These are phyloP conservation scores for Ascochyta lentis DNA, from an alignment of 2,329 filamentous ascomycete genomes.

Conservation along the genomic window DNA sequence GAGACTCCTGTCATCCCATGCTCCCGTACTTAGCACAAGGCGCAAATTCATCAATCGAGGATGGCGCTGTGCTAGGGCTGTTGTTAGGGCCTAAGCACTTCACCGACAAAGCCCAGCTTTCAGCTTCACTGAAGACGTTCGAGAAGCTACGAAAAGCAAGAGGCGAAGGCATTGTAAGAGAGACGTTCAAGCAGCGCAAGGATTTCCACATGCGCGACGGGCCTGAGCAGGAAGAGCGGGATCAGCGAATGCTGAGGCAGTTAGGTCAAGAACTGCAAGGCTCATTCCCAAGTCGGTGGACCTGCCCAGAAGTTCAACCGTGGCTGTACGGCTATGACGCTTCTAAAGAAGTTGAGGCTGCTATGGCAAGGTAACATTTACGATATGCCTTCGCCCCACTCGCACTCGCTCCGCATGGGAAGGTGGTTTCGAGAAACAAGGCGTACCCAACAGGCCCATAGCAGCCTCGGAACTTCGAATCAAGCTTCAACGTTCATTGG, in stretches of 20 bases:
- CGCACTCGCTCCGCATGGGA: neutral
- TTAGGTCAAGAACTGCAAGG: slow-evolving; percentile 58
- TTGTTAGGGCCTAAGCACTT: slow-evolving; percentile 52
- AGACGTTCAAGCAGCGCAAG: slow-evolving; percentile 62
- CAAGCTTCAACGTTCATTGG: neutral
- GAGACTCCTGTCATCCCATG: slow-evolving; percentile 46
- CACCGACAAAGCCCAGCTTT: slow-evolving; percentile 29
- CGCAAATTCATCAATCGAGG: slow-evolving; percentile 71
- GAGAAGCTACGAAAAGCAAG: slow-evolving; percentile 56
- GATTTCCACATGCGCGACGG: slow-evolving; percentile 57
- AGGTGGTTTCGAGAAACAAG: neutral
- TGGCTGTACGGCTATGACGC: slow-evolving; percentile 49
- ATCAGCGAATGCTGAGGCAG: slow-evolving; percentile 63
- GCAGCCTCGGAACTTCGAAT: slow-evolving; percentile 13
- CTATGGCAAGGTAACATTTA: slow-evolving; percentile 7
- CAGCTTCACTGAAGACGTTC: slow-evolving; percentile 53
- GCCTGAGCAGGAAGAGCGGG: slow-evolving; percentile 63
- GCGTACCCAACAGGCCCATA: neutral
- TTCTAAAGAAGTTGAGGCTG: slow-evolving; percentile 36
- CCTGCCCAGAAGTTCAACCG: slow-evolving; percentile 44
- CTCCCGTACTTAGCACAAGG: slow-evolving; percentile 50
- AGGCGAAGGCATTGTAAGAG: slow-evolving; percentile 63
- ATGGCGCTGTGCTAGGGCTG: slow-evolving; percentile 69
- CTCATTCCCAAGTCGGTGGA: slow-evolving; percentile 69
- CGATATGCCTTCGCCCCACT: neutral